Base-by-base conservation (phyloP, 495 filamentous ascomycete species). In the Aspergillus avenaceus region DNA sequence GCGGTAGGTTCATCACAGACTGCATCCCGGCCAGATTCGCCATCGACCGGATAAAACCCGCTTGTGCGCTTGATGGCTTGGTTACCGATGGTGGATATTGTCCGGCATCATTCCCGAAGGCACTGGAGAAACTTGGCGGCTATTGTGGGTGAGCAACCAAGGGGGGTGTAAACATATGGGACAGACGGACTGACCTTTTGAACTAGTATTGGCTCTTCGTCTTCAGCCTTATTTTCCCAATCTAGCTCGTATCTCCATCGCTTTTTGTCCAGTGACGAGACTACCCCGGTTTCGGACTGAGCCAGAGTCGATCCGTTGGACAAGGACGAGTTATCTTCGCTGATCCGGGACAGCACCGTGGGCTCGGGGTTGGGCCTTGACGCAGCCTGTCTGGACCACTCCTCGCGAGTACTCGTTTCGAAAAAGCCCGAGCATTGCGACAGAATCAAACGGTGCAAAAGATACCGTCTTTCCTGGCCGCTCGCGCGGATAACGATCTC, bases 341-440 rank as follows among this genome's bases (percentile, higher is more conserved):
- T 80, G 49, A 86, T 82, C 50, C 79, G 73, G 46, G 75, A 75
- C 57, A 82, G 65, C 48, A 69, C 65, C 22, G 60, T 62, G n/a
- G 53, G 34, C 14, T 71, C 72, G 5, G 57, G 60, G 37, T 68
- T 66, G 9, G 63, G 56, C 6, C 56, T 49, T 7, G 61, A 26
- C 12, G 49, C 45, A 28, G 54, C 45, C 42, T 71, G 69, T n/a
- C 79, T 76, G 52, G 88, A 85, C 90, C 91, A 96, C 66, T 91
- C 87, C 53, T 88, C 84, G 53, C 84, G 89, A 22, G 87, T 92
- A 60, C 88, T 88, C 26, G 89, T 87, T 69, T 95, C 88, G 68
- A 96, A 96, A 70, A 95, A 96, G 1, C 90, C 90, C 11, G 90
- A 95, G 59, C 87, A 92, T 70, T 93, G 86, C 28, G 86, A 81